These are phyloP conservation scores for Leucoagaricus sp. DNA, from an alignment of 1,284 basidiomycete species.

Conservation along the genomic window DNA sequence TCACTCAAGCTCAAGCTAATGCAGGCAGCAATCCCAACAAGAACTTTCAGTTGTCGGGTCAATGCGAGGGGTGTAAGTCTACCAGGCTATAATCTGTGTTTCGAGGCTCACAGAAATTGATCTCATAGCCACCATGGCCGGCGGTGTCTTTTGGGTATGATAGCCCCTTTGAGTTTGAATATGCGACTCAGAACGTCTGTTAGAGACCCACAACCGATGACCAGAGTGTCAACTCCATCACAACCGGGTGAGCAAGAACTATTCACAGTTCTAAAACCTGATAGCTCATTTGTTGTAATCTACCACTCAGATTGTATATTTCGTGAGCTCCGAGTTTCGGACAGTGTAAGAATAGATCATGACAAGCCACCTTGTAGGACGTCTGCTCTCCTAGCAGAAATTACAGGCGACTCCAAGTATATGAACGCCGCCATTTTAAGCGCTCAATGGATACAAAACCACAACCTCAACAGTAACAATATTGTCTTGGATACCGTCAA, in stretches of 20 bases:
- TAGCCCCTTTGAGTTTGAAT: neutral
- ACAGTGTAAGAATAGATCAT: neutral
- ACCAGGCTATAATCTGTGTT: too few species aligned
- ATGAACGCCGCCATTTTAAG: conserved; percentile 44
- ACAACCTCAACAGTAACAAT: conserved; percentile 41
- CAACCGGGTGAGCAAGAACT: conserved; percentile 41
- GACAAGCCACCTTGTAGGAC: conserved; percentile 31
- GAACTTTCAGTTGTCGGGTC: conserved; percentile 37
- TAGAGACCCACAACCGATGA: conserved; percentile 43
- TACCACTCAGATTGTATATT: conserved; percentile 32
- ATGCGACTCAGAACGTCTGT: neutral
- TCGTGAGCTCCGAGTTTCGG: conserved; percentile 27
- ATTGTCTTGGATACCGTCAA: conserved; percentile 49
- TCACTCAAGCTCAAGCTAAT: conserved; percentile 40
- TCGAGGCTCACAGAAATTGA: neutral
- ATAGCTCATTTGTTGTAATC: neutral
- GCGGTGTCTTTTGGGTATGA: conserved; percentile 53
- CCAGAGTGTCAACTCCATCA: conserved; percentile 45
- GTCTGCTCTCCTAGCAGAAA: conserved; percentile 48
- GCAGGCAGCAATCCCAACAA: conserved; percentile 40
- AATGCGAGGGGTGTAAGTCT: conserved; percentile 43
- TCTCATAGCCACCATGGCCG: conserved; percentile 43
- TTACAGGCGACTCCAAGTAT: conserved; percentile 45
- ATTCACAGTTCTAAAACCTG: neutral
- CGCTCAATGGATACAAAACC: conserved; percentile 47